These are phyloP conservation scores for Aurantiochytrium sp. DNA, from an alignment of 108 stramenopile genomes.

Conservation along the genomic window DNA sequence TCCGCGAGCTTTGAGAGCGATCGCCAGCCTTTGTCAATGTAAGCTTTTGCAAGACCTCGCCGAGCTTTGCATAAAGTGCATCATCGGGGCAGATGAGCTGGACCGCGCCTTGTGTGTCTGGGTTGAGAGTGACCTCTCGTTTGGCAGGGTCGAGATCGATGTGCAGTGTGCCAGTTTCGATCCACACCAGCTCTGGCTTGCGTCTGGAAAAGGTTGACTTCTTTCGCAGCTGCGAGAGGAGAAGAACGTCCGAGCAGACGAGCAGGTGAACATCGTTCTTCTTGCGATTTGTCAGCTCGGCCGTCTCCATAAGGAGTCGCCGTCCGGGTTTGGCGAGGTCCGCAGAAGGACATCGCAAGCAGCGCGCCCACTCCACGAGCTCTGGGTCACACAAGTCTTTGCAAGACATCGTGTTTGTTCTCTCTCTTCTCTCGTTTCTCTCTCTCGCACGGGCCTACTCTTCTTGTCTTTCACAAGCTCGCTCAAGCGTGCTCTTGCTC, in stretches of 20 bases:
- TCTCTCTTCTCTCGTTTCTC: too few relatives aligned
- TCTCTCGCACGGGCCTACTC: too few relatives aligned
- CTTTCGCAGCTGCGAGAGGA: neutral
- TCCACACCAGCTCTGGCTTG: neutral
- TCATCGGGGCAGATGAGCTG: neutral
- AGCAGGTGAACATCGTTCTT: neutral
- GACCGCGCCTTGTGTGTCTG: neutral
- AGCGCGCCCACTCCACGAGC: neutral
- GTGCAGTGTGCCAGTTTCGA: neutral
- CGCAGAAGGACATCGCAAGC: neutral
- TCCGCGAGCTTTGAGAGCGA: neutral
- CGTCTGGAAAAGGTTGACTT: conserved; percentile 1
- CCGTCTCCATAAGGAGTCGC: neutral
- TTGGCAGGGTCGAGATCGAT: neutral
- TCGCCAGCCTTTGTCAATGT: neutral
- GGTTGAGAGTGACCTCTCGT: neutral
- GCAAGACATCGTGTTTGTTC: too few relatives aligned
- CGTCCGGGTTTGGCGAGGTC: neutral
- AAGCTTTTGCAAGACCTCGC: neutral
- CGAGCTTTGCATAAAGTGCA: neutral
- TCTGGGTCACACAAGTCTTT: neutral
- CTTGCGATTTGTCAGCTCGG: neutral
- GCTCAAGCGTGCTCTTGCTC: too few relatives aligned
- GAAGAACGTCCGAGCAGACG: neutral
- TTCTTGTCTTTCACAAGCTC: too few relatives aligned